These are phyloP conservation scores for Sparassis latifolia DNA, from an alignment of 1,284 basidiomycete genomes.

Conservation along the genomic window DNA sequence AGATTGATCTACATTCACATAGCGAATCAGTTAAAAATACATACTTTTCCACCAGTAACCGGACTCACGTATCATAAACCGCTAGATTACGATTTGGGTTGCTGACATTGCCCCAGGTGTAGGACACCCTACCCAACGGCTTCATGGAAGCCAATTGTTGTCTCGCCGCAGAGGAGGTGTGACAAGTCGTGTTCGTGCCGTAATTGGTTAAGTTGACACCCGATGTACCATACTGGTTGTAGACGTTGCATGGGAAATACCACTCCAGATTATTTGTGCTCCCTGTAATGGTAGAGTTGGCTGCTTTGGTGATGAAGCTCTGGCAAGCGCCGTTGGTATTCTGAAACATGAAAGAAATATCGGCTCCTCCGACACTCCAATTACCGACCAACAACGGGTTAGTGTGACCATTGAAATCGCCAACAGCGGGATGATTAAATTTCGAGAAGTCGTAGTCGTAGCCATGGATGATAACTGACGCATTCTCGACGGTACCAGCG, in stretches of 20 bases:
- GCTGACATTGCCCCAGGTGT: conserved; percentile 83
- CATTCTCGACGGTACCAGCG: conserved; percentile 70
- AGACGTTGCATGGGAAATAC: conserved; percentile 96
- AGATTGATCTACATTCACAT: conserved; percentile 54
- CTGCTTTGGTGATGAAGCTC: conserved; percentile 67
- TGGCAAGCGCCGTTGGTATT: conserved; percentile 81
- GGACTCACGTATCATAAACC: conserved; percentile 82
- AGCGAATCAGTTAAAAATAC: neutral
- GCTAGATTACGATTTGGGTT: conserved; percentile 73
- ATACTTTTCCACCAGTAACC: neutral
- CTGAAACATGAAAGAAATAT: conserved; percentile 94
- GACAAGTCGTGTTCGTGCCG: conserved; percentile 63
- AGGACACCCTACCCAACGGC: conserved; percentile 84
- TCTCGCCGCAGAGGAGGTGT: conserved; percentile 54
- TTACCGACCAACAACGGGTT: conserved; percentile 80
- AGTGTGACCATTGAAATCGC: conserved; percentile 66
- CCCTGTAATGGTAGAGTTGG: conserved; percentile 61
- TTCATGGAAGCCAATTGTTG: conserved; percentile 40
- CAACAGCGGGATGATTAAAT: conserved; percentile 76
- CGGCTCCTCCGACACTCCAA: conserved; percentile 79
- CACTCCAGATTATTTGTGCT: conserved; percentile 58
- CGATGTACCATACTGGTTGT: conserved; percentile 64
- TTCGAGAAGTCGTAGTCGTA: conserved; percentile 87
- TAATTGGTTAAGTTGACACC: conserved; percentile 67
- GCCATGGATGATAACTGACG: conserved; percentile 90